A percentile compares a stretch with the other conserved stretches of the same genome.
These are phyloP conservation scores for Solanum gandarillasii DNA, from an alignment of 257 asterid species.

Conservation along the genomic window DNA sequence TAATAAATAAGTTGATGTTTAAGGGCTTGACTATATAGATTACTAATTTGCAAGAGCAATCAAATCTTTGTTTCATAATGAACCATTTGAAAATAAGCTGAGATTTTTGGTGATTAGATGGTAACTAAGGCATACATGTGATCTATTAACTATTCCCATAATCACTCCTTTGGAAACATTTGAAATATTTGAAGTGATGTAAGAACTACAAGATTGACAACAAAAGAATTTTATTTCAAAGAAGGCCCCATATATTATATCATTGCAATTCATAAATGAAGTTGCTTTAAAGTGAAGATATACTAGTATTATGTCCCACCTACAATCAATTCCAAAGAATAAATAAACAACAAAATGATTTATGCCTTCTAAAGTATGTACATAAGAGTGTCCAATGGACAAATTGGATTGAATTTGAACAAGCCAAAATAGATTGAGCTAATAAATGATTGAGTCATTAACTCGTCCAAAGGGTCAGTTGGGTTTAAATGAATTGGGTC, in stretches of 20 bases:
- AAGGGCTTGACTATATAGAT: neutral
- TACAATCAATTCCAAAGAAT: conserved; percentile 19
- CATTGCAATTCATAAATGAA: conserved; percentile 31
- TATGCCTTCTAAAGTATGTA: conserved; percentile 24
- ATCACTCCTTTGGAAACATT: conserved; percentile 10
- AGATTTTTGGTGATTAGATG: conserved; percentile 17
- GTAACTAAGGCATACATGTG: conserved; percentile 14
- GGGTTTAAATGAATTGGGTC: neutral
- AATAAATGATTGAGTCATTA: neutral
- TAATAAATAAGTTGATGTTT: neutral
- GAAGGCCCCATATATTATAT: conserved; percentile 26
- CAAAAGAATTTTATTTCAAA: neutral
- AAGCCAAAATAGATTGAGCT: neutral
- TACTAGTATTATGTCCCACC: conserved; percentile 9
- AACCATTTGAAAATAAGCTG: conserved; percentile 3
- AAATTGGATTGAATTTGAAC: neutral
- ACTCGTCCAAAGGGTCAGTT: neutral
- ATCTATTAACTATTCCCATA: conserved; percentile 2
- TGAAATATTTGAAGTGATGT: neutral
- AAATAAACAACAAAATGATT: conserved; percentile 28
- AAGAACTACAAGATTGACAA: neutral
- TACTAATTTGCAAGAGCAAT: neutral
- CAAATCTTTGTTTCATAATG: neutral
- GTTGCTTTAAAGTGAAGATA: conserved; percentile 32
- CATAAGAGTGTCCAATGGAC: neutral